phyloP scores from a whole-genome alignment of 2,329 filamentous ascomycete species.

The Tolypocladium pustulatum region DNA sequence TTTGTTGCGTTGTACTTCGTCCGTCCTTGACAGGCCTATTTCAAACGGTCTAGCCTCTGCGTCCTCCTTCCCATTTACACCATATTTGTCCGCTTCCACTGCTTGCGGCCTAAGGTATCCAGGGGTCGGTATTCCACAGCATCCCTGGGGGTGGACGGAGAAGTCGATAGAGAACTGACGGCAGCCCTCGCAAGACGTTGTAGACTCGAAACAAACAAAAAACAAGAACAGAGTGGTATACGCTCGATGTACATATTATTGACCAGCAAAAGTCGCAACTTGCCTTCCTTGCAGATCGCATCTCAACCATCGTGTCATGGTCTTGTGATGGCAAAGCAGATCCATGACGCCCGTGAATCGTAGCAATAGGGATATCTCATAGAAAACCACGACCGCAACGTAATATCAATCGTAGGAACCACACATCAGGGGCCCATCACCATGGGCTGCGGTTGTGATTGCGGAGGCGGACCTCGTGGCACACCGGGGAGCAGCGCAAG shows the following conservation, averaged over 20 bases:
- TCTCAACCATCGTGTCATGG: neutral
- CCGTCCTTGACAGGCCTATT: neutral
- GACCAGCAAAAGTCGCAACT: neutral
- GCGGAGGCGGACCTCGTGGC: neutral
- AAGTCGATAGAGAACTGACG: too few relatives aligned
- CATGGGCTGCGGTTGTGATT: neutral
- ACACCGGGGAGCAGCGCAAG: constrained; percentile 3
- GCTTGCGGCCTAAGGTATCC: neutral
- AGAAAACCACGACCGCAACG: neutral
- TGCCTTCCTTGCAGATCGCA: neutral
- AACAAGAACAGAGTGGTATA: neutral
- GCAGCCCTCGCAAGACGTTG: neutral
- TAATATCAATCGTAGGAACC: neutral
- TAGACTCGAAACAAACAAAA: neutral
- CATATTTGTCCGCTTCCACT: neutral
- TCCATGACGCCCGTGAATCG: neutral
- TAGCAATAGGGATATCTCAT: neutral
- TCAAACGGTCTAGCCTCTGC: neutral
- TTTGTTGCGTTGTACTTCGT: neutral
- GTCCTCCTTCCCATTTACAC: neutral
- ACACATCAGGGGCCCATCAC: neutral
- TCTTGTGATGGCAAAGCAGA: neutral
- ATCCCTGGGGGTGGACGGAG: too few relatives aligned
- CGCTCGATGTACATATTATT: neutral
- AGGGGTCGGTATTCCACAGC: neutral